phyloP scores from a whole-genome alignment of 306 rosid genomes.

The Sicyos edulis region DNA sequence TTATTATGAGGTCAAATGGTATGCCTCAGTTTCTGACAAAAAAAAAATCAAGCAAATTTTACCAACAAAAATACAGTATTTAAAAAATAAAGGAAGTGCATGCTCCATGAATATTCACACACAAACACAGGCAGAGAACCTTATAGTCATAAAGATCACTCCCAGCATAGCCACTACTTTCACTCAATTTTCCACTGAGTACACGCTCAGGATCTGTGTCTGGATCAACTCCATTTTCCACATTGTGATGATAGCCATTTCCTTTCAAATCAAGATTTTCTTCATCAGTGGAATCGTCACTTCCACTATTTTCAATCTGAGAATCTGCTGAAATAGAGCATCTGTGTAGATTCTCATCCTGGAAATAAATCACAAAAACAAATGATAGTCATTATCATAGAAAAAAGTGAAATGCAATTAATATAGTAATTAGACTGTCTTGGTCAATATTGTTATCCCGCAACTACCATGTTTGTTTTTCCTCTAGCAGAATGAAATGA shows the following conservation, averaged over 20 bases:
- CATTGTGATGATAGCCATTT: slow-evolving; percentile 90
- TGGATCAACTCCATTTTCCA: slow-evolving; percentile 85
- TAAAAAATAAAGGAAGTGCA: not conserved
- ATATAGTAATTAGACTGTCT: not conserved
- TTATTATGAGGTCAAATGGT: not conserved
- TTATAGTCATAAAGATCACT: slow-evolving; percentile 96
- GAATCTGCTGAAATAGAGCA: slow-evolving; percentile 97
- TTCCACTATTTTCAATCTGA: slow-evolving; percentile 78
- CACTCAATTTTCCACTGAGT: slow-evolving; percentile 90
- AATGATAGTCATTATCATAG: not conserved
- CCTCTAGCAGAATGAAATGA: not conserved
- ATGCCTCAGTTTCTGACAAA: too few relatives aligned
- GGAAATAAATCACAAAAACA: slow-evolving; percentile 26
- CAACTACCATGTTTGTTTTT: not conserved
- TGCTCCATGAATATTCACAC: slow-evolving; percentile 12
- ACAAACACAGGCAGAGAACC: slow-evolving; percentile 45
- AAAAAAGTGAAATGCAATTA: not conserved
- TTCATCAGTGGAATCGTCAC: slow-evolving; percentile 83
- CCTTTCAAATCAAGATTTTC: slow-evolving; percentile 73
- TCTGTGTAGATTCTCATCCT: slow-evolving; percentile 91
- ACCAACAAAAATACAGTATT: not conserved
- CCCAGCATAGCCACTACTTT: slow-evolving; percentile 96
- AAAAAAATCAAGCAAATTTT: not conserved
- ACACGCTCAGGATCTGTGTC: slow-evolving; percentile 84
- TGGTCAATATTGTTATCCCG: not conserved